Conservation (phyloP, 73 alveolate species). For the Stentor coeruleus region DNA sequence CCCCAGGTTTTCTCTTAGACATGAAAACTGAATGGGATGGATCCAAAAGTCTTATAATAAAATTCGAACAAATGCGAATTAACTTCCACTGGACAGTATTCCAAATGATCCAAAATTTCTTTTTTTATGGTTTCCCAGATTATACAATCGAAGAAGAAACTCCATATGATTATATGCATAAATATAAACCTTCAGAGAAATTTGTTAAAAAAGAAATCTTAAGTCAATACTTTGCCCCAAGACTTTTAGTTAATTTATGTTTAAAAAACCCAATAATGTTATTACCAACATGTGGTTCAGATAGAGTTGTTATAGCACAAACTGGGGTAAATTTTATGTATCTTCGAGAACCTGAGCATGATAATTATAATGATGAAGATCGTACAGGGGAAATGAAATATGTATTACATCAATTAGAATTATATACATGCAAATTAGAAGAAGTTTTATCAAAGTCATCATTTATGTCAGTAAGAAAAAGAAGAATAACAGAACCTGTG, state of each 20-base stretch:
- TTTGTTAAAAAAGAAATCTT: neutral
- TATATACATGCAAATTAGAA: neutral
- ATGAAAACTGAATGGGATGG: constrained; percentile 9
- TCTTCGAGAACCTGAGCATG: constrained; percentile 3
- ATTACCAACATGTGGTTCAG: neutral
- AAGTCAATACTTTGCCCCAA: neutral
- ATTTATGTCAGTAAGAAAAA: neutral
- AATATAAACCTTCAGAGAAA: neutral
- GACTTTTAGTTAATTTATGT: neutral
- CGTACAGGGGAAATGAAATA: neutral
- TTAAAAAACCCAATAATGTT: constrained; percentile 9
- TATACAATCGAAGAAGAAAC: constrained; percentile 25
- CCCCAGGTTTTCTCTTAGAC: neutral
- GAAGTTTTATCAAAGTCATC: neutral
- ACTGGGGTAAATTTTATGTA: neutral
- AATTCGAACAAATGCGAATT: neutral
- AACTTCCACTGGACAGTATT: neutral
- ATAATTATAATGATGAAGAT: neutral
- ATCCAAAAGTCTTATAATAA: neutral
- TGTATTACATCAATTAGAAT: neutral
- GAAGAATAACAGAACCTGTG: constrained; percentile 5
- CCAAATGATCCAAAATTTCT: constrained; percentile 13
- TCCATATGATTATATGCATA: constrained; percentile 26
- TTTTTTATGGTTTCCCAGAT: constrained; percentile 27
- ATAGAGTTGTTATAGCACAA: constrained; percentile 3